These are phyloP conservation scores for Alternaria ethzedia DNA, from an alignment of 2,329 filamentous ascomycete species.

Conservation along the genomic window DNA sequence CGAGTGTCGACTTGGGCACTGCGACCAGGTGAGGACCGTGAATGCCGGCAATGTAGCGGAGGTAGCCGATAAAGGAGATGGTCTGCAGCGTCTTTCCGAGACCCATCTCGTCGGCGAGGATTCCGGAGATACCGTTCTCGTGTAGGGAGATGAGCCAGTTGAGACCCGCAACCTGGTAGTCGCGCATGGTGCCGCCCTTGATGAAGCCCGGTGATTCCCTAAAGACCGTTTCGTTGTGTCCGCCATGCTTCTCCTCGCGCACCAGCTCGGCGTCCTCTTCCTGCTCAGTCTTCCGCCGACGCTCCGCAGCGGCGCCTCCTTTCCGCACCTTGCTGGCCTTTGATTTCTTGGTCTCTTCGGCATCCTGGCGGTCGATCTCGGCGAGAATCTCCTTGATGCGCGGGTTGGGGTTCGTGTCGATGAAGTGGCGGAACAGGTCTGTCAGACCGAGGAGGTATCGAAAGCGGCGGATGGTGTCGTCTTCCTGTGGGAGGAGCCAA, in stretches of 20 bases:
- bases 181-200: conserved; percentile 83
- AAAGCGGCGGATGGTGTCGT: conserved; percentile 93
- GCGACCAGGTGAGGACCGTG: conserved; percentile 88
- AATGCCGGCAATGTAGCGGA: conserved; percentile 88
- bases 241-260: conserved; percentile 86
- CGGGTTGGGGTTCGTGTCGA: conserved; percentile 95
- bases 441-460: conserved; percentile 93
- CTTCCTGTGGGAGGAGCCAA: conserved; percentile 67
- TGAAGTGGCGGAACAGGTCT: conserved; percentile 97
- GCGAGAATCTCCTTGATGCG: conserved; percentile 92
- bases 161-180: conserved; percentile 93
- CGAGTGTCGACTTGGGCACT: conserved; percentile 95
- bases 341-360: conserved; percentile 68
- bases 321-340: conserved; percentile 80
- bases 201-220: conserved; percentile 93
- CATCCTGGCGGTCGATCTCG: conserved; percentile 93
- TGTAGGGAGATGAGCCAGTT: conserved; percentile 98
- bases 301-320: conserved; percentile 79
- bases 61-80: conserved; percentile 93
- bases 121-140: conserved; percentile 98
- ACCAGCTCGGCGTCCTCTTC: conserved; percentile 93
- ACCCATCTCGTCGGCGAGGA: conserved; percentile 98
- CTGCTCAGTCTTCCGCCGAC: conserved; percentile 88
- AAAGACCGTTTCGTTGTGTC: conserved; percentile 81
- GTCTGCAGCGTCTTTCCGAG: conserved; percentile 97